Evolutionary conservation across 2,329 filamentous ascomycete genomes (phyloP).

Genomic region (Zymoseptoria ardabiliae): DNA sequence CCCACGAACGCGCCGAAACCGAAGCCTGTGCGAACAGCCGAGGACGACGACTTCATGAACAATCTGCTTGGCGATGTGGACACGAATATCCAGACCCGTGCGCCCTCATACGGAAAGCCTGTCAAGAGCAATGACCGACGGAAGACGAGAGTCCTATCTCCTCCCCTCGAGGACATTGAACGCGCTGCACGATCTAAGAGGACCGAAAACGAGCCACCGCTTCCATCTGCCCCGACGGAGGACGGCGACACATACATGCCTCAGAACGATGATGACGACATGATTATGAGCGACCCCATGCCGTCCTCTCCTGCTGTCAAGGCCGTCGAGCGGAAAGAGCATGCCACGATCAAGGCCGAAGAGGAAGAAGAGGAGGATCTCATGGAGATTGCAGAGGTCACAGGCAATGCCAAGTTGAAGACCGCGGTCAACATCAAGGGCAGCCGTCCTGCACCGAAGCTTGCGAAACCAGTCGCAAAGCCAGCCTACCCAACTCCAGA

Average conservation of each 20-base stretch:
- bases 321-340: conserved; percentile 35
- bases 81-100: conserved; percentile 57
- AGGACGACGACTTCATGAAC: conserved; percentile 80
- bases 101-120: conserved; percentile 49
- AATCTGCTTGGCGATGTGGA: conserved; percentile 84
- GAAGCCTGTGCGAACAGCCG: conserved; percentile 55
- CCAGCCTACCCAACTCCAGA: conserved; percentile 60
- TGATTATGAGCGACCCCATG: conserved; percentile 71
- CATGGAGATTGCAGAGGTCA: conserved; percentile 77
- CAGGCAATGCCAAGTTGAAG: conserved; percentile 56
- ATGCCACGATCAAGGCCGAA: conserved; percentile 59
- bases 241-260: conserved; percentile 50
- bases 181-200: conserved; percentile 6
- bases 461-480: conserved; percentile 59
- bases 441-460: conserved; percentile 67
- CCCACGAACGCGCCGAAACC: conserved; percentile 61
- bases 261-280: conserved; percentile 55
- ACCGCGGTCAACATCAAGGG: conserved; percentile 75
- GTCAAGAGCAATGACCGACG: conserved; percentile 69
- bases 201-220: conserved; percentile 13
- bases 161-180: conserved; percentile 52
- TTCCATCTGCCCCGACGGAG: conserved; percentile 12
- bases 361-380: conserved; percentile 62
- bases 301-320: conserved; percentile 69
- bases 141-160: conserved; percentile 73